Conservation (phyloP, 768 basidiomycete genomes). For the Lentinula guzmanii region DNA sequence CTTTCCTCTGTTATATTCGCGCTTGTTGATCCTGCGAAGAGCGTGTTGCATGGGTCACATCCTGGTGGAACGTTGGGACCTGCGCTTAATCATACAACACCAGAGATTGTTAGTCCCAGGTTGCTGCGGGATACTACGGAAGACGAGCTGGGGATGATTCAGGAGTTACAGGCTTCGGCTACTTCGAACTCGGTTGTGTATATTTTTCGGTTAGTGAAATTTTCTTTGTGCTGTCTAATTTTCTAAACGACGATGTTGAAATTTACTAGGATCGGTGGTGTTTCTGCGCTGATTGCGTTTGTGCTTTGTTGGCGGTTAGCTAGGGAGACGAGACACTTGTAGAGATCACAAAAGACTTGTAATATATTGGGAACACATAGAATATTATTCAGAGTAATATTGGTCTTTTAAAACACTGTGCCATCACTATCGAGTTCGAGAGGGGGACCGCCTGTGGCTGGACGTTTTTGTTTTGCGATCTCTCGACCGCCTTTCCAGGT, state of each 20-base stretch:
- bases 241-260: not conserved
- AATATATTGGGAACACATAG: no score
- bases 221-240: slow-evolving; percentile 1
- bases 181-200: slow-evolving; percentile 69
- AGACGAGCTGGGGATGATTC: slow-evolving; percentile 10
- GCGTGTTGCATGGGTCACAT: slow-evolving; percentile 25
- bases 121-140: slow-evolving; percentile 1
- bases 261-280: slow-evolving; percentile 45
- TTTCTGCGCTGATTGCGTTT: slow-evolving; percentile 49
- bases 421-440: slow-evolving; percentile 85
- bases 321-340: slow-evolving; percentile 36
- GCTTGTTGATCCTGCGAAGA: slow-evolving; percentile 64
- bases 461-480: slow-evolving; percentile 76
- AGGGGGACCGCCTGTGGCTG: slow-evolving; percentile 72
- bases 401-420: slow-evolving; percentile 56
- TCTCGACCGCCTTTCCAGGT: slow-evolving; percentile 98
- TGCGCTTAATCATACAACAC: slow-evolving; percentile 18
- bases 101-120: slow-evolving; percentile 3
- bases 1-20: slow-evolving; percentile 84
- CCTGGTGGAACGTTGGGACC: not conserved
- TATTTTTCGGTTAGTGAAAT: slow-evolving; percentile 63
- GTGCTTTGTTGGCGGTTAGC: slow-evolving; percentile 49
- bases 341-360: no score
- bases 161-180: slow-evolving; percentile 18
- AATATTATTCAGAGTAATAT: not conserved